Conservation (phyloP, 768 basidiomycete genomes). For the Podaxis pistillaris region DNA sequence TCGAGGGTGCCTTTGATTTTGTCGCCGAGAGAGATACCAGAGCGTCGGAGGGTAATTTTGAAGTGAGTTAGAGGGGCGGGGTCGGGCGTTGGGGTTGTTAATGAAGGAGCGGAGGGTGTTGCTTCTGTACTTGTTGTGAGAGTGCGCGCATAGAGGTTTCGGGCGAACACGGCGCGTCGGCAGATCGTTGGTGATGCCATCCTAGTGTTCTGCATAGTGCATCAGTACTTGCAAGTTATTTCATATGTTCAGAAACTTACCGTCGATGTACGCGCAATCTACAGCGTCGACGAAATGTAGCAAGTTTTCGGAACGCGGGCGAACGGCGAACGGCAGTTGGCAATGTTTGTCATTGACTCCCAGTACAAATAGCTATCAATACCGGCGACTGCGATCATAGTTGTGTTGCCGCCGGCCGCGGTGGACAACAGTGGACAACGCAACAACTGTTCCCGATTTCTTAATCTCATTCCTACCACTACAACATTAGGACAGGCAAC, state of each 20-base stretch:
- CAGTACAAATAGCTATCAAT: background rate
- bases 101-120: background rate
- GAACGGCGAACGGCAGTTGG: background rate
- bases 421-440: background rate
- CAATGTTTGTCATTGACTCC: background rate
- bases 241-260: background rate
- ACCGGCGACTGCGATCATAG: background rate
- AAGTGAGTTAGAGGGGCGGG: conserved; percentile 62
- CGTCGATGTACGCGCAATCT: background rate
- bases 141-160: background rate
- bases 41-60: conserved; percentile 87
- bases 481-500: background rate
- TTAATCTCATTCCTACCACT: background rate
- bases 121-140: conserved; percentile 9
- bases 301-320: background rate
- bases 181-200: conserved; percentile 4
- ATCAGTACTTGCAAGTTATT: background rate
- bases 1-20: conserved; percentile 70
- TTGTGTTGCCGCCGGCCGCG: background rate
- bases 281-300: background rate
- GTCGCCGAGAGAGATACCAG: conserved; percentile 78
- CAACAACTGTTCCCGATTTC: background rate
- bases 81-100: background rate
- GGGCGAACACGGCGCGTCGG: conserved; percentile 1
- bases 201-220: background rate